Percentiles rank a stretch among this genome's conserved stretches.
Evolutionary conservation across 768 basidiomycete genomes (phyloP).

Genomic region (Hydnomerulius pinastri): DNA sequence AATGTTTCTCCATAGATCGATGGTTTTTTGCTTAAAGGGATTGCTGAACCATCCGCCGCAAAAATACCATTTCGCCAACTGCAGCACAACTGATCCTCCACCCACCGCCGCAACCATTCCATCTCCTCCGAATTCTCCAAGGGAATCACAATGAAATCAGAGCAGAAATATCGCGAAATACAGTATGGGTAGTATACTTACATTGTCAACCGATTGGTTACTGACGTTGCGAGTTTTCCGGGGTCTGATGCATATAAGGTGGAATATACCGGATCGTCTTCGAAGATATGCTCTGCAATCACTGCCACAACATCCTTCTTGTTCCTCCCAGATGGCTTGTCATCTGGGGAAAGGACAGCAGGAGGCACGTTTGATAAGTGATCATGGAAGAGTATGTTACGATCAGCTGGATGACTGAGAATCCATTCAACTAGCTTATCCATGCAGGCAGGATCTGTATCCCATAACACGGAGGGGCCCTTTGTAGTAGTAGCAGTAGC

Average conservation of each 20-base stretch:
- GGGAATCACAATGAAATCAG: background rate
- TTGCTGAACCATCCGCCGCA: constrained; percentile 2
- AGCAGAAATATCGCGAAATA: background rate
- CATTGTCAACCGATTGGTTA: background rate
- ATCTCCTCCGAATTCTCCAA: background rate
- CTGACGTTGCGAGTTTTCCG: background rate
- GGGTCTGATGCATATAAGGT: background rate
- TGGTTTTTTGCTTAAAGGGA: constrained; percentile 9
- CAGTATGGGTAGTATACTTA: background rate
- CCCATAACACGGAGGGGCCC: too few relatives aligned
- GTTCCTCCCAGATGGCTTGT: constrained; percentile 7
- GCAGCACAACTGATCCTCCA: background rate
- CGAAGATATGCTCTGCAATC: constrained; percentile 1
- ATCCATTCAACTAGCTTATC: constrained; percentile 3
- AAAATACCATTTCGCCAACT: constrained; percentile 2
- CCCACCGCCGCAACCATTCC: background rate
- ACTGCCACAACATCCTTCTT: constrained; percentile 1
- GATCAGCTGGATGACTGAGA: background rate
- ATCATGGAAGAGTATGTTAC: constrained; percentile 5
- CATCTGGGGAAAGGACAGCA: background rate
- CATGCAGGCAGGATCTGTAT: too few relatives aligned
- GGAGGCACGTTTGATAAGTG: background rate
- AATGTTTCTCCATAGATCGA: constrained; percentile 3
- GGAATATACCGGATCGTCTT: background rate
- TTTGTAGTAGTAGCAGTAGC: too few relatives aligned